A percentile compares a stretch with the other conserved stretches of the same genome.
Conservation (phyloP, 768 basidiomycete genomes). For the Coprinellus micaceus region DNA sequence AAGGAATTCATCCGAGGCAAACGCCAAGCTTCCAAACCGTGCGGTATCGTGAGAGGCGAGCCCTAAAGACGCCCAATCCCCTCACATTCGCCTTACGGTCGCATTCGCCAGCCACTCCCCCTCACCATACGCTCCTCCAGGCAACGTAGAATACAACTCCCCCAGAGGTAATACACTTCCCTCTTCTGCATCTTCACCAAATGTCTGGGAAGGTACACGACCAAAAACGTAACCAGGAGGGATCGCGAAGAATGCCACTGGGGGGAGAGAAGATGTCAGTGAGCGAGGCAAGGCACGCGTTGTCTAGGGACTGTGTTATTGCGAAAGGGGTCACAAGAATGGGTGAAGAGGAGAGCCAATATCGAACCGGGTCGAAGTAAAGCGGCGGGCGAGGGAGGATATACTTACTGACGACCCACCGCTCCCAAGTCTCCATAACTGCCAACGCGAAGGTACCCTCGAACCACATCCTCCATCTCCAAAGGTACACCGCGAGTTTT, state of each 20-base stretch:
- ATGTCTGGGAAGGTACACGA: conserved; percentile 58
- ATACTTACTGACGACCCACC: conserved; percentile 36
- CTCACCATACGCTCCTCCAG: background rate
- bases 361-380: background rate
- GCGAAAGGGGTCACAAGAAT: no score
- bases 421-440: conserved; percentile 70
- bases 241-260: conserved; percentile 36
- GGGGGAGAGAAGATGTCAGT: background rate
- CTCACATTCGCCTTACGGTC: no score
- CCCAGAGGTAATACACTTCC: conserved; percentile 61
- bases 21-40: no score
- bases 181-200: conserved; percentile 48
- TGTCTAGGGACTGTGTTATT: no score
- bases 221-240: conserved; percentile 48
- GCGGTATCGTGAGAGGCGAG: no score
- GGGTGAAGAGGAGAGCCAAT: no score
- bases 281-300: no score
- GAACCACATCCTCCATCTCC: conserved; percentile 53
- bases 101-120: no score
- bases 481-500: conserved; percentile 26
- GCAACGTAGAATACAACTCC: conserved; percentile 19
- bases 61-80: no score
- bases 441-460: conserved; percentile 58
- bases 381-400: background rate
- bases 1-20: no score